phyloP scores from a whole-genome alignment of 179 eudicot species.

The Beta corolliflora region DNA sequence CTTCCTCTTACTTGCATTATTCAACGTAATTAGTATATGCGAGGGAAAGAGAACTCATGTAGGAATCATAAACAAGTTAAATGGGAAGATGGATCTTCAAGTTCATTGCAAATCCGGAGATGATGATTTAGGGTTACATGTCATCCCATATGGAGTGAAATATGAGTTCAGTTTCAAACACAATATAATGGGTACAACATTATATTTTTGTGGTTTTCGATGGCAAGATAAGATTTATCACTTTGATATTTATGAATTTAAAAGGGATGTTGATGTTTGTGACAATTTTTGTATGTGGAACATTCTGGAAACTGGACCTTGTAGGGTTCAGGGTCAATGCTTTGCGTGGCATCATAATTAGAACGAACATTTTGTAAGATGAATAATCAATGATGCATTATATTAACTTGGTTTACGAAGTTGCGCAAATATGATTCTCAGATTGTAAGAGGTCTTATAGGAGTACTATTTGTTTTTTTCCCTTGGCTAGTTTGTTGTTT shows the following conservation, averaged over 20 bases:
- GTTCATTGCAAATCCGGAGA: conserved; percentile 22
- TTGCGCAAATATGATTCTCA: too few relatives aligned
- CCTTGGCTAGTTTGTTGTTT: too few relatives aligned
- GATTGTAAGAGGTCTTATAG: too few relatives aligned
- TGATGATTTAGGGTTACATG: conserved; percentile 7
- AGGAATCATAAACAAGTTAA: not conserved
- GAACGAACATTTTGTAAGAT: not conserved
- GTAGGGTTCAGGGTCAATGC: not conserved
- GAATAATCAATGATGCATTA: too few relatives aligned
- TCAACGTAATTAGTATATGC: not conserved
- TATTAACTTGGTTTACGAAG: too few relatives aligned
- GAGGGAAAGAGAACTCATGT: not conserved
- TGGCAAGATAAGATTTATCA: not conserved
- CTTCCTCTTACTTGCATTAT: not conserved
- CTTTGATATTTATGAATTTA: not conserved
- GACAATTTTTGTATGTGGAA: not conserved
- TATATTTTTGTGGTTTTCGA: conserved; percentile 7
- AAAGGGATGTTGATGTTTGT: not conserved
- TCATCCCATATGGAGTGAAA: not conserved
- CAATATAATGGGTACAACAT: not conserved
- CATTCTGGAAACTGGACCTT: conserved; percentile 15
- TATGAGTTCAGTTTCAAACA: not conserved
- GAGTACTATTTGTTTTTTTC: too few relatives aligned
- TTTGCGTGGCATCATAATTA: not conserved
- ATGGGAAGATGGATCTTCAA: not conserved